Base-by-base conservation (phyloP, 2,329 filamentous ascomycete genomes). In the Acrocalymma vagum region DNA sequence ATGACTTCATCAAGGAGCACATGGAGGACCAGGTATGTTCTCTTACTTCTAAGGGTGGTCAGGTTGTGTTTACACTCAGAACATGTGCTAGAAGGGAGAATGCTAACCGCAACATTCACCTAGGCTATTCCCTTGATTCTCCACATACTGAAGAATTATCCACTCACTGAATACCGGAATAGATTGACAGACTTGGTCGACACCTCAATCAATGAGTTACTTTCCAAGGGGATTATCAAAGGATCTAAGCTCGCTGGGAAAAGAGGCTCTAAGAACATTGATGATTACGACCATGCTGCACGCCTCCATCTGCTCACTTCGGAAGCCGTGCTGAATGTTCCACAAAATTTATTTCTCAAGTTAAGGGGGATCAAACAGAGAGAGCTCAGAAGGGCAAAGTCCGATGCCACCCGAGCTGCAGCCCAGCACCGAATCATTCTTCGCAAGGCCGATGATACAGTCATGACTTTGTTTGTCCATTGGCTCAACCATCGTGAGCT, bases 391-490 rank as follows among this genome's bases (percentile, higher is more conserved):
- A 32, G 29, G 0, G 51, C 54, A 1, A 22, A 34, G n/a, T 27
- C 17, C 0, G 42, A 50, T 10, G 1, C 14, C 1, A 1, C 33
- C 5, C 56, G 44, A 14, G 57, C 60, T 10, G 48, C 51, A 6
- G 59, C 54, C 0, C 55, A 63, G 7, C 28, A 38, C 1, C 47
- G 47, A 3, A 44, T 63, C 6, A 2, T 60, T 1, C 29, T 66
- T 1, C 47, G 34, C 1, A 16, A 21, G 4, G 11, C 27, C 5
- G 49, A 51, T 5, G 29, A 31, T 3, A 21, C 27, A 0, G 46
- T 49, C 4, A 39, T 66, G 2, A 11, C 15, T 3, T 38, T 33
- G 2, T 9, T 66, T 1, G 32, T 58, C 2, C 13, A 48, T 6
- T 67, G 61, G 61, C 29, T 61, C 0, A 60, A 60, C 27, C 22